These are phyloP conservation scores for Thielaviopsis ethacetica DNA, from an alignment of 2,329 filamentous ascomycete species.

Conservation along the genomic window DNA sequence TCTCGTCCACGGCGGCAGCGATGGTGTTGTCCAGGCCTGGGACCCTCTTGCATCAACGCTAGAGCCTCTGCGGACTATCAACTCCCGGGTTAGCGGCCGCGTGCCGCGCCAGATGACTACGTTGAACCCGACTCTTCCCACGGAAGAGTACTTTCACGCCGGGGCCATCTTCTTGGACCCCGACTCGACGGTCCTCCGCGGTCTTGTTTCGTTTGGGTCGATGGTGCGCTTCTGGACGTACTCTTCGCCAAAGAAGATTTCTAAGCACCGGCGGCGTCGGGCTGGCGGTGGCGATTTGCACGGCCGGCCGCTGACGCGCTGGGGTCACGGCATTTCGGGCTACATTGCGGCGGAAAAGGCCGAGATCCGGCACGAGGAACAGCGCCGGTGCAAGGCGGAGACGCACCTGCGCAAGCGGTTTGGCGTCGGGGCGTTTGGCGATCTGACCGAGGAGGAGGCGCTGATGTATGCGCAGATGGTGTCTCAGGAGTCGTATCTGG, in stretches of 20 bases:
- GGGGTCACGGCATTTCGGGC: conserved; percentile 48
- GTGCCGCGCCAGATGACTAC: conserved; percentile 55
- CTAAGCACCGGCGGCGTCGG: conserved; percentile 61
- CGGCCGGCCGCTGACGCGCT: conserved; percentile 31
- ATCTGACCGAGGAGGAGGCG: conserved; percentile 49
- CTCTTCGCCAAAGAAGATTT: conserved; percentile 62
- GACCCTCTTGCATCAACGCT: conserved; percentile 73
- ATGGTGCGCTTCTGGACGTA: conserved; percentile 89
- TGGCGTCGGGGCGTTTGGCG: conserved; percentile 55
- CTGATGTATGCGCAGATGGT: conserved; percentile 49
- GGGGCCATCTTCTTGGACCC: conserved; percentile 77
- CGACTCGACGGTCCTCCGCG: conserved; percentile 69
- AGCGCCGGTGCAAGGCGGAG: conserved; percentile 48
- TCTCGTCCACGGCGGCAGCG: conserved; percentile 81
- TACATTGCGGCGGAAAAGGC: conserved; percentile 77
- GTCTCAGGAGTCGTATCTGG: conserved; percentile 41
- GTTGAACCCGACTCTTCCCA: conserved; percentile 40
- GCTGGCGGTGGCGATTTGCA: conserved; percentile 47
- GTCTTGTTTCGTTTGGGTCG: conserved; percentile 72
- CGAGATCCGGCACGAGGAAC: conserved; percentile 60
- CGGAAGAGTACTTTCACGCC: conserved; percentile 64
- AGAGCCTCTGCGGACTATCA: conserved; percentile 69
- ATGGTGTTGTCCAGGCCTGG: conserved; percentile 92
- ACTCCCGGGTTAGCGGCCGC: conserved; percentile 67
- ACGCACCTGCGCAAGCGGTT: conserved; percentile 63